These are phyloP conservation scores for Fusarium sp. DNA, from an alignment of 2,329 filamentous ascomycete genomes.

Conservation along the genomic window DNA sequence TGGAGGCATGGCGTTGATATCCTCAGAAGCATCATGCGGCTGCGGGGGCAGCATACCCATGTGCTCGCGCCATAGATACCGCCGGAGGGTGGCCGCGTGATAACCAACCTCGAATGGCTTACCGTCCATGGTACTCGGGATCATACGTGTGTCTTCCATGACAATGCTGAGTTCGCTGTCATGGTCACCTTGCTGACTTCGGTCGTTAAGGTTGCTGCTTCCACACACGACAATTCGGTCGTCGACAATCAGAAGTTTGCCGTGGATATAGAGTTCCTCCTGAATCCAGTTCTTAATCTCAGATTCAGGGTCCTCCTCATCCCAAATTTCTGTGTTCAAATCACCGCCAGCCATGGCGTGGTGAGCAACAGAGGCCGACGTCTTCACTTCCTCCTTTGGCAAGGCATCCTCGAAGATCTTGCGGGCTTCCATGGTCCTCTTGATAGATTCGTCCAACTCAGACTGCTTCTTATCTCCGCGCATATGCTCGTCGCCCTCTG, in stretches of 20 bases:
- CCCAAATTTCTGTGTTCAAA: conserved; percentile 76
- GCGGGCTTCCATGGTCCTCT: conserved; percentile 57
- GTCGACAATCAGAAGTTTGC: conserved; percentile 88
- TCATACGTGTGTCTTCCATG: conserved; percentile 78
- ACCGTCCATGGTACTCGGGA: conserved; percentile 80
- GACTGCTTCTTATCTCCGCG: conserved; percentile 50
- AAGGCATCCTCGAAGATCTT: conserved; percentile 60
- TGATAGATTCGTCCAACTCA: conserved; percentile 48
- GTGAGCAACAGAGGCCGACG: conserved; percentile 66
- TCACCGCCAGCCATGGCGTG: conserved; percentile 77
- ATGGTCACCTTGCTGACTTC: conserved; percentile 84
- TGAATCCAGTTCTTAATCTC: conserved; percentile 92
- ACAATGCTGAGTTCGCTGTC: conserved; percentile 92
- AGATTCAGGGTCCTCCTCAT: conserved; percentile 71
- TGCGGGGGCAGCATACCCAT: conserved; percentile 81
- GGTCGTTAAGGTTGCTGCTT: conserved; percentile 90
- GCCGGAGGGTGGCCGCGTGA: conserved; percentile 80
- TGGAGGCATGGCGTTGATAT: conserved; percentile 78
- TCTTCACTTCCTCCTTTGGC: conserved; percentile 50
- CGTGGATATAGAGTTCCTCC: conserved; percentile 95
- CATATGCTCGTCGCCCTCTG: conserved; percentile 60
- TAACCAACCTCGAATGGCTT: conserved; percentile 77
- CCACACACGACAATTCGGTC: conserved; percentile 86
- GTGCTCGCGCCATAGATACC: conserved; percentile 90
- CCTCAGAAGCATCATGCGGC: conserved; percentile 68